phyloP scores from a whole-genome alignment of 257 asterid species.

The Cinchona pubescens region DNA sequence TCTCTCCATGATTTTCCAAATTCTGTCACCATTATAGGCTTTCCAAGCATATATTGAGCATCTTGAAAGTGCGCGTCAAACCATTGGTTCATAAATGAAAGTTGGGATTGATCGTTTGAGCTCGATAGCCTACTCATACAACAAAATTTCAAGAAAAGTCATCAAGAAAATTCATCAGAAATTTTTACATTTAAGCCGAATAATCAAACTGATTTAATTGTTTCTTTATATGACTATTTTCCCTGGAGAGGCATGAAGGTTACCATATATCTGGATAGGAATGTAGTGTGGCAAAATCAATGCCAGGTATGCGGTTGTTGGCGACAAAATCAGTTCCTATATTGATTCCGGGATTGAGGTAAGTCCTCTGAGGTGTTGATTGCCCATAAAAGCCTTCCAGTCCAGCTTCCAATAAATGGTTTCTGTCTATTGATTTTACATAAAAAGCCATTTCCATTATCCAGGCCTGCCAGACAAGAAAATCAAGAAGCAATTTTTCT shows the following conservation, averaged over 20 bases:
- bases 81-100: slow-evolving; percentile 65
- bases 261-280: slow-evolving; percentile 94
- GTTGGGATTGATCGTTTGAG: slow-evolving; percentile 46
- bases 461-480: slow-evolving; percentile 60
- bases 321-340: slow-evolving; percentile 81
- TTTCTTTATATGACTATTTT: not conserved
- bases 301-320: slow-evolving; percentile 56
- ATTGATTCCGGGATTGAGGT: slow-evolving; percentile 49
- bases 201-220: not conserved
- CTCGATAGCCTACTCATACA: slow-evolving; percentile 49
- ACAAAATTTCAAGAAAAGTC: not conserved
- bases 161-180: not conserved
- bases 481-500: slow-evolving; percentile 7
- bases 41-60: slow-evolving; percentile 58
- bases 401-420: slow-evolving; percentile 80
- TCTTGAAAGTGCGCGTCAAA: slow-evolving; percentile 63
- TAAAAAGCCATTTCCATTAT: slow-evolving; percentile 75
- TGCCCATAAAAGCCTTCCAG: slow-evolving; percentile 87
- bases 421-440: slow-evolving; percentile 75
- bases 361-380: slow-evolving; percentile 50
- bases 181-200: not conserved
- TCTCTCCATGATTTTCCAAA: slow-evolving; percentile 79
- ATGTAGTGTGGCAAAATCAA: slow-evolving; percentile 88
- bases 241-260: not conserved
- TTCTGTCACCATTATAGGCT: slow-evolving; percentile 71